Base-by-base conservation (phyloP, 1,139 yeast species). In the Kluyveromyces sp. region DNA sequence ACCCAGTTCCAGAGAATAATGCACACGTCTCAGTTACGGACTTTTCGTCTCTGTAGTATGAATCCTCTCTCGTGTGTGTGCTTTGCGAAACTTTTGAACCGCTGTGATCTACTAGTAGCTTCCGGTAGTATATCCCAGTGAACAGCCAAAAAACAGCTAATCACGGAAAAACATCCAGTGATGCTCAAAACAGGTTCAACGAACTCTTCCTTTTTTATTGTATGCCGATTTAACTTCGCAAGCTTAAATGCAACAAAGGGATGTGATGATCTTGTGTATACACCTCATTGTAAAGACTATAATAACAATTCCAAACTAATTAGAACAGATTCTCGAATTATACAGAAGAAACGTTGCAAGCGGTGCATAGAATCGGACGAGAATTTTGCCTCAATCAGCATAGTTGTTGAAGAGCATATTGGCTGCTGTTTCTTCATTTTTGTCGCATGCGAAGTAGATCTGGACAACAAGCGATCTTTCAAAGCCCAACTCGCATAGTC, bases 381-480 rank as follows among this genome's bases (percentile, higher is more conserved):
- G 26, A 6, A 6, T 22, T 22, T 13, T 15, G 7, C 4, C 4
- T 33, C 26, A 33, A 19, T 61, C 64, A 36, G 61, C 61, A 44
- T 60, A 60, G 43, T 67, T 70, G 48, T 64, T 66, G 54, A 68
- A 85, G 57, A 92, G 73, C 60, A 87, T 78, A 67, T 92, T 94
- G 33, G 97, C 98, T 37, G 98, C 88, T 57, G 87, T 77, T 70
- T 92, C 96, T 68, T 92, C 98, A 67, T 92, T 88, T 70, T 89
- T 92, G 61, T 94, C 98, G 66, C 98, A 92, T 38, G 97, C 98
- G 75, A 94, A 82, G 68, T 87, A 94, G 31, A 94, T 95, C 69
- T 89, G 96, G 49, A 89, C 78, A 41, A 85, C 98, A 50, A 84
- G 70, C 56, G 81, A 75, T 55, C 95, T 77, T 53, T 86, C 95